Evolutionary conservation across 2,329 filamentous ascomycete species (phyloP), one percentile per base, ranked within the genome.

Genomic region (Phialophora chinensis): DNA sequence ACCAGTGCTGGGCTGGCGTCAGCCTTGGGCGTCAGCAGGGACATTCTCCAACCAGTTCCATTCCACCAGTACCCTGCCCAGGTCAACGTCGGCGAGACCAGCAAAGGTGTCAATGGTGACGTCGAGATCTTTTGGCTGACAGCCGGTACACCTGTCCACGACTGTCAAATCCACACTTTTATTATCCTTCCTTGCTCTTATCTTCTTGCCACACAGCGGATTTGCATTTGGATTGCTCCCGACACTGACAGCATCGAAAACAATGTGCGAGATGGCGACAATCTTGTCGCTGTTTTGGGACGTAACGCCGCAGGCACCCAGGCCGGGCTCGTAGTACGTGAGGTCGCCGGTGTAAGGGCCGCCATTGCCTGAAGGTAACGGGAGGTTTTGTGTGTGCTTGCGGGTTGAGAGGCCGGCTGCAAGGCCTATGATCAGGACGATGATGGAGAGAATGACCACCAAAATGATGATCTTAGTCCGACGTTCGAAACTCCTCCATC

Each of bases 261-360:
- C 74, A n/a, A 83, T 74, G 72, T 89, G 85, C 1, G 88, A 89
- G 0, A 94, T 83, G 0, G 91, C 86, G 42, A 86, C 88, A 49
- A 93, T 85, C 64, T 83, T 74, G 64, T 92, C 88, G 7, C 75
- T 77, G 7, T 82, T 79, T 1, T 74, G 77, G 61, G 85, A 87
- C 1, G 78, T 82, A 35, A 84, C 77, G 4, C 91, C 91, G 74
- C 91, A 94, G 0, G 90, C 88, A 12, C 91, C 91, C 3, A 91
- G 81, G 0, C 77, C 85, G 0, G 89, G 86, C 20, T 81, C 79
- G 76, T 90, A 93, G 79, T 88, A 93, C 0, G 89, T 92, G 59
- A 91, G 76, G 58, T 91, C 88, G 60, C 89, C 90, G 3, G 79
- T 83, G 72, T 86, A 87, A 0, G 83, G 82, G 1, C 82, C 79